A percentile compares a stretch with the other conserved stretches of the same genome.
These are phyloP conservation scores for Magnaporthiopsis rhizophila DNA, from an alignment of 2,329 filamentous ascomycete genomes.

Conservation along the genomic window DNA sequence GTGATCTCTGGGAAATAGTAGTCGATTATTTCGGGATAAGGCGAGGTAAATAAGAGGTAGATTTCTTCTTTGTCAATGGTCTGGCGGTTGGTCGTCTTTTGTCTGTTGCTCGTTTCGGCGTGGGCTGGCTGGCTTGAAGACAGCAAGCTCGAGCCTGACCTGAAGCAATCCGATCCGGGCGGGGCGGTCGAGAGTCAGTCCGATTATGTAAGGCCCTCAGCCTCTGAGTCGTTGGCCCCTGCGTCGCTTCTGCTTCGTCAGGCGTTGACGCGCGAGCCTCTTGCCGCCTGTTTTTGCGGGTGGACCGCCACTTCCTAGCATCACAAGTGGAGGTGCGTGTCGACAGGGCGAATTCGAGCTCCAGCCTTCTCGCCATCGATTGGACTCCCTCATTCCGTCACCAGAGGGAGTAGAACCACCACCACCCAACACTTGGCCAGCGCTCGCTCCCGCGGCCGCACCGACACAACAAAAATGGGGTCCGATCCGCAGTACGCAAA, in stretches of 20 bases:
- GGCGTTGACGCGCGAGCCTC: constrained; percentile 9
- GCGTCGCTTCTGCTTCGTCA: not conserved
- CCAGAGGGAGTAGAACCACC: not conserved
- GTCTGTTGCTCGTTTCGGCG: not conserved
- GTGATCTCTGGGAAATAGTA: not conserved
- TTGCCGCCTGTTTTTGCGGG: constrained; percentile 8
- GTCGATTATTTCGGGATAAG: not conserved
- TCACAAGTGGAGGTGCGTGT: not conserved
- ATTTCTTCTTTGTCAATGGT: not conserved
- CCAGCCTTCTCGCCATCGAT: not conserved
- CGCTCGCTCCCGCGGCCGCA: not conserved
- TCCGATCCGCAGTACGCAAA: constrained; percentile 80
- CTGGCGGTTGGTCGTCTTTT: not conserved
- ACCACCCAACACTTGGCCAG: not conserved
- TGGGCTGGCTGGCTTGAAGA: not conserved
- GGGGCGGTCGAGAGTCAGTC: not conserved
- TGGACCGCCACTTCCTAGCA: not conserved
- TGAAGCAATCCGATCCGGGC: not conserved
- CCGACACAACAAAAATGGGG: constrained; percentile 48
- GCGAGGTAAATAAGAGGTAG: not conserved
- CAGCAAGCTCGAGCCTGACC: not conserved
- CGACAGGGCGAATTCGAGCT: not conserved
- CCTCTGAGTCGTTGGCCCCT: not conserved
- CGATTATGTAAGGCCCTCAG: not conserved
- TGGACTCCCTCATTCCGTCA: not conserved